These are phyloP conservation scores for Cicer judaicum DNA, from an alignment of 306 rosid species.

Conservation along the genomic window DNA sequence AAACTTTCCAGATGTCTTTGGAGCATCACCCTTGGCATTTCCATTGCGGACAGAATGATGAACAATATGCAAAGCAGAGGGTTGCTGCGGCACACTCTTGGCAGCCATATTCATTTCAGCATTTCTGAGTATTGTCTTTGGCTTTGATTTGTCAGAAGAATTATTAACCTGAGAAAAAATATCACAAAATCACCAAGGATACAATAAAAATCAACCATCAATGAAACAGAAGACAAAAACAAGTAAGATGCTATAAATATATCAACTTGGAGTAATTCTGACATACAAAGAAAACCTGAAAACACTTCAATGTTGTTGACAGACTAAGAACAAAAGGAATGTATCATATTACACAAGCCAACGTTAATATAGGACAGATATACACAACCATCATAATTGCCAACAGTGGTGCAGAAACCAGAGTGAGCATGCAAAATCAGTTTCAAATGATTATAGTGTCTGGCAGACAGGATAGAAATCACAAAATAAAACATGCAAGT, in stretches of 20 bases:
- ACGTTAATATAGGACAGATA: neutral
- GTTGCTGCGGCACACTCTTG: slow-evolving; percentile 73
- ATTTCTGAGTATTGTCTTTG: slow-evolving; percentile 65
- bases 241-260: neutral
- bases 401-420: slow-evolving; percentile 8
- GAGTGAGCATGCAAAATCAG: slow-evolving; percentile 21
- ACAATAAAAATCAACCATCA: slow-evolving; percentile 2
- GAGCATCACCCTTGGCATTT: slow-evolving; percentile 69
- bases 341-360: neutral
- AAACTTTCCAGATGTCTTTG: slow-evolving; percentile 89
- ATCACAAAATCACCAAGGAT: slow-evolving; percentile 31
- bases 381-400: slow-evolving; percentile 14
- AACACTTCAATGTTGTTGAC: slow-evolving; percentile 1
- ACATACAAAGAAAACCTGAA: neutral
- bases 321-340: slow-evolving; percentile 2
- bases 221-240: slow-evolving; percentile 6
- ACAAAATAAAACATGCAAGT: neutral
- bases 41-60: slow-evolving; percentile 75
- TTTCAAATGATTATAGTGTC: slow-evolving; percentile 5
- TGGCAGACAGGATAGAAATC: neutral
- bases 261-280: neutral
- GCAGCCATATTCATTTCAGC: slow-evolving; percentile 63
- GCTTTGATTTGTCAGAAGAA: slow-evolving; percentile 87
- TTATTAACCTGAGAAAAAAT: slow-evolving; percentile 59
- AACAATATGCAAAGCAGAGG: slow-evolving; percentile 53